Evolutionary conservation across 371 early-diverging fungal genomes (phyloP).

Genomic region (Mortierella sp.): DNA sequence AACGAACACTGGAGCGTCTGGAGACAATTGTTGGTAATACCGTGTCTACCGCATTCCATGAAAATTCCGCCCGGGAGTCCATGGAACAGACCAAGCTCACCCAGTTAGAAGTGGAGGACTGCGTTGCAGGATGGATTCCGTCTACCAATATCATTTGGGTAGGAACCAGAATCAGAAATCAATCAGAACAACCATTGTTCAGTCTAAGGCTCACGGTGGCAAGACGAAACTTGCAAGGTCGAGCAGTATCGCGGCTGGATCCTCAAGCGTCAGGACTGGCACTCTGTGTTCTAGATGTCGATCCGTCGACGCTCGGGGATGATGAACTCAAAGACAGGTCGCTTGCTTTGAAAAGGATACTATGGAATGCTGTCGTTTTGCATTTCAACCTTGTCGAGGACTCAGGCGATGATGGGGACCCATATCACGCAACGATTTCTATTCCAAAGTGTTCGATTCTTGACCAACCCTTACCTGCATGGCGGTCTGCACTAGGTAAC

Average conservation of each 20-base stretch:
- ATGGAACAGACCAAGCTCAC: not conserved
- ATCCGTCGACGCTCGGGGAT: slow-evolving; percentile 1
- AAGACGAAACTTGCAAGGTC: not conserved
- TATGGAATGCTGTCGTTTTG: slow-evolving; percentile 3
- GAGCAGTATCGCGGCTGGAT: not conserved
- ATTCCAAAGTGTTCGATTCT: slow-evolving; percentile 1
- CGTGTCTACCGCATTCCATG: not conserved
- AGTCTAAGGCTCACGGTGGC: slow-evolving; percentile 14
- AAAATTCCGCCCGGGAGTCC: not conserved
- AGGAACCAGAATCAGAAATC: slow-evolving; percentile 8
- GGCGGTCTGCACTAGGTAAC: slow-evolving; percentile 8
- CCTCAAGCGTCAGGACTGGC: not conserved
- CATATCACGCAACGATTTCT: not conserved
- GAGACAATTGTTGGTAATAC: slow-evolving; percentile 17
- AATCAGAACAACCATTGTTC: slow-evolving; percentile 2
- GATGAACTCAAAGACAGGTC: slow-evolving; percentile 10
- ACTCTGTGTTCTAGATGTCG: not conserved
- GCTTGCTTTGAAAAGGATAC: not conserved
- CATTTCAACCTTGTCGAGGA: slow-evolving; percentile 1
- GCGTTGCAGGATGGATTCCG: slow-evolving; percentile 18
- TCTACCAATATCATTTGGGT: slow-evolving; percentile 12
- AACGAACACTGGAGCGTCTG: slow-evolving; percentile 16
- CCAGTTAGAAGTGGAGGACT: slow-evolving; percentile 2
- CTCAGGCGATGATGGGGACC: not conserved
- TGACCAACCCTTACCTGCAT: not conserved